phyloP scores from a whole-genome alignment of 805 yeast species.

The Komagataella populi region DNA sequence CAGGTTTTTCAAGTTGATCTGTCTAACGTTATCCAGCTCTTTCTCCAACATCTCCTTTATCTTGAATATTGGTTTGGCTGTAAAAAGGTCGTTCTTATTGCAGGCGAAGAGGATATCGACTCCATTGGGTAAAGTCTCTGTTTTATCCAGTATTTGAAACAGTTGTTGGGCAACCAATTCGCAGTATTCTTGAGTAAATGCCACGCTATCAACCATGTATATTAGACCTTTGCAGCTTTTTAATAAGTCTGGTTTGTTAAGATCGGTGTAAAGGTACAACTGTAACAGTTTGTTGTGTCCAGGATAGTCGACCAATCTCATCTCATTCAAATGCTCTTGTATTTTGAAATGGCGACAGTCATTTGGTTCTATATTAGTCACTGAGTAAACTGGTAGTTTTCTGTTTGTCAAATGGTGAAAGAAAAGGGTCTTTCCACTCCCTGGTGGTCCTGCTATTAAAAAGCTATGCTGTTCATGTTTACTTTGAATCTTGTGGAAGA shows the following conservation, averaged over 20 bases:
- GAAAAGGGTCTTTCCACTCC: slow-evolving; percentile 6
- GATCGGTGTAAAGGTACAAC: slow-evolving; percentile 32
- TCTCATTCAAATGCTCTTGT: slow-evolving; percentile 20
- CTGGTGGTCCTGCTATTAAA: slow-evolving; percentile 5
- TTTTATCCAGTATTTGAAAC: slow-evolving; percentile 40
- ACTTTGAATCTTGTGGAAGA: background rate
- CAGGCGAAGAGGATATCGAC: slow-evolving; percentile 67
- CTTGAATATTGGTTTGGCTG: slow-evolving; percentile 57
- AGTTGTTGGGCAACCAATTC: slow-evolving; percentile 44
- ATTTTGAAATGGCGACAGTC: slow-evolving; percentile 20
- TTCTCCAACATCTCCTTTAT: slow-evolving; percentile 45
- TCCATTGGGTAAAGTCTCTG: slow-evolving; percentile 56
- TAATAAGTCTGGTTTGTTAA: slow-evolving; percentile 23
- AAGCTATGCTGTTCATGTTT: slow-evolving; percentile 2
- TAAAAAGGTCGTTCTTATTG: slow-evolving; percentile 78
- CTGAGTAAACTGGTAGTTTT: slow-evolving; percentile 19
- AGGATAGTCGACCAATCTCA: slow-evolving; percentile 66
- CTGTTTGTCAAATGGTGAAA: slow-evolving; percentile 8
- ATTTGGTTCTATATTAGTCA: slow-evolving; percentile 39
- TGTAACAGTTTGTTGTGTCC: slow-evolving; percentile 72
- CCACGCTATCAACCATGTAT: slow-evolving; percentile 64
- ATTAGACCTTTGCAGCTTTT: slow-evolving; percentile 50
- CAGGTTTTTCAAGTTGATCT: slow-evolving; percentile 28
- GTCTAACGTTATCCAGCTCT: slow-evolving; percentile 47
- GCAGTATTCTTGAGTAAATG: slow-evolving; percentile 34